Base-by-base conservation (phyloP, 371 early-diverging fungal species). In the Mortierella sp. region DNA sequence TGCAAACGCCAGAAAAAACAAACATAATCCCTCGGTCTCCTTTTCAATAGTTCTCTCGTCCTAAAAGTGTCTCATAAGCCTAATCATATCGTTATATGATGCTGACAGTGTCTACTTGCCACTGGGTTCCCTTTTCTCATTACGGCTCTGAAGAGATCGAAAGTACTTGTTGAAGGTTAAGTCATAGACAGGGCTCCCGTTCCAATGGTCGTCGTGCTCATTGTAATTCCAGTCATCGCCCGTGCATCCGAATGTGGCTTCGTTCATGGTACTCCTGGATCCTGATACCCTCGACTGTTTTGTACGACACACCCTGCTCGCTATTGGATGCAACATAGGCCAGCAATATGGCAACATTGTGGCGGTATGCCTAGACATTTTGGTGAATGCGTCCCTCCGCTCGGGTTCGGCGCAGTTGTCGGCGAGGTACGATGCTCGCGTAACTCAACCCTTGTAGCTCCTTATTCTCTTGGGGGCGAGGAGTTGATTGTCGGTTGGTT, bases 241-340 rank as follows among this genome's bases (percentile, higher is more conserved):
- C 24, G 68, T 70, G 4, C 76, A 76, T 3, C 21, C 13, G 52
- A 76, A 76, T 4, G 47, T 63, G 1, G 34, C 65, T 26, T 76
- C 54, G 38, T 76, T 76, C 24, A 76, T 34, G 0, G 76, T 50
- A 76, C 76, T n/a, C n/a, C n/a, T n/a, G n/a, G n/a, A n/a, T 76
- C 34, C 76, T 42, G 19, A 76, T 68, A 0, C 76, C 65, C 13
- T 76, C 76, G 34, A 54, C 76, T 38, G 70, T 76, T n/a, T 76
- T 76, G 70, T 28, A 76, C 4, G 76, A 48, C 8, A 21, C 70
- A 7, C 24, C 31, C 42, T 76, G 50, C 50, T 52, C 31, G 9
- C 76, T 70, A 24, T 70, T 76, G n/a, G 34, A 52, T 3, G 76
- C 63, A 19, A 76, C 50, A 54, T 70, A 68, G 24, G 76, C 76